A percentile compares a stretch with the other conserved stretches of the same genome.
phyloP scores from a whole-genome alignment of 1,284 basidiomycete genomes.

The Ustilago shanxiensis region DNA sequence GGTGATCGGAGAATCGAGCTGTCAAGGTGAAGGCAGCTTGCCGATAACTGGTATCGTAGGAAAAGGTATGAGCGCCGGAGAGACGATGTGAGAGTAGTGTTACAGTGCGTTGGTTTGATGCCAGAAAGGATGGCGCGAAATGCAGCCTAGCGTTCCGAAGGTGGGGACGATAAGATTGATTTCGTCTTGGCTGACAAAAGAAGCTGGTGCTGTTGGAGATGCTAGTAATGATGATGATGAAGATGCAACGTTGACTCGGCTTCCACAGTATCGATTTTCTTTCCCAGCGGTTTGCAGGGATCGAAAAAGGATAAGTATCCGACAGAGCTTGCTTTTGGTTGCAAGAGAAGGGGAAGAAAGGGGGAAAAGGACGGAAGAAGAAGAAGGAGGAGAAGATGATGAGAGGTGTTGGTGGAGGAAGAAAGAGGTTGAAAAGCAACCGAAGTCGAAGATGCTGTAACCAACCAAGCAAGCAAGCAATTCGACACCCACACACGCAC shows the following conservation, averaged over 20 bases:
- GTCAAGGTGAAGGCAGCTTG: slow-evolving; percentile 18
- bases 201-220: slow-evolving; percentile 1
- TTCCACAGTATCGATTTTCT: slow-evolving; percentile 29
- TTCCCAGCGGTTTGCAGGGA: not conserved
- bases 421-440: slow-evolving; percentile 4
- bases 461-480: not conserved
- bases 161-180: not conserved
- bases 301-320: slow-evolving; percentile 21
- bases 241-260: slow-evolving; percentile 27
- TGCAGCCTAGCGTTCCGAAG: not conserved
- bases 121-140: slow-evolving; percentile 17
- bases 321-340: slow-evolving; percentile 32
- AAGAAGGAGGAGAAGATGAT: slow-evolving; percentile 1
- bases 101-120: slow-evolving; percentile 19
- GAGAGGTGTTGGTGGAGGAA: slow-evolving; percentile 8
- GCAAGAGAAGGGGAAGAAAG: slow-evolving; percentile 1
- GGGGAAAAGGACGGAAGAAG: slow-evolving; percentile 5
- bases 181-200: not conserved
- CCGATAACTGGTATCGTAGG: slow-evolving; percentile 29
- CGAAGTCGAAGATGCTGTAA: slow-evolving; percentile 9
- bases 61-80: slow-evolving; percentile 22
- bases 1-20: slow-evolving; percentile 28
- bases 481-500: not conserved
- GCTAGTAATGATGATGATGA: slow-evolving; percentile 8
- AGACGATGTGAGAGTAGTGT: slow-evolving; percentile 18